Evolutionary conservation across 352 stramenopile genomes (phyloP).

Genomic region (Globisporangium megalacanthum): DNA sequence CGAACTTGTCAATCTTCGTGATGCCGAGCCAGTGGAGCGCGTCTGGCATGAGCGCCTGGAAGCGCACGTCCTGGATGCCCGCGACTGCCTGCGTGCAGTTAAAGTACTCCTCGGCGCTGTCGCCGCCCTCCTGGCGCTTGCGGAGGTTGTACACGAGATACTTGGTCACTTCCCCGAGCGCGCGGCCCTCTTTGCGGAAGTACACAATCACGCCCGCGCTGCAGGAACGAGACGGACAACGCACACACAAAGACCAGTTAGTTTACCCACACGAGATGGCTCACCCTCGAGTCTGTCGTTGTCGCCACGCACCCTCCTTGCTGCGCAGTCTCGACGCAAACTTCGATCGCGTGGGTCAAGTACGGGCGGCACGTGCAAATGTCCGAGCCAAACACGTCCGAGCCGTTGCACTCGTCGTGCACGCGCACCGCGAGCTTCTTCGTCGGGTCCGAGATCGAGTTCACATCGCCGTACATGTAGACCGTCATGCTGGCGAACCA

Average conservation of each 20-base stretch:
- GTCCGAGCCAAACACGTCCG: conserved; percentile 97
- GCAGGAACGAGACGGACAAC: background rate
- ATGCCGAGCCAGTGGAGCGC: conserved; percentile 98
- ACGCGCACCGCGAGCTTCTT: conserved; percentile 97
- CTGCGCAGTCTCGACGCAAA: conserved; percentile 97
- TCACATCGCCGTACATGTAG: conserved; percentile 98
- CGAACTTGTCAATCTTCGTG: conserved; percentile 91
- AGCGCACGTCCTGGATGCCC: conserved; percentile 96
- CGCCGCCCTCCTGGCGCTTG: conserved; percentile 97
- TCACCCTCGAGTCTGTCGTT: background rate
- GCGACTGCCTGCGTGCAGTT: conserved; percentile 98
- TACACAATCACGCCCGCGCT: conserved; percentile 97
- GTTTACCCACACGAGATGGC: background rate
- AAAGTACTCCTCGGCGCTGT: conserved; percentile 98
- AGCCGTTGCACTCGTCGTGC: conserved; percentile 99
- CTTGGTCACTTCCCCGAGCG: conserved; percentile 98
- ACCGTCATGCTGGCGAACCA: conserved; percentile 69
- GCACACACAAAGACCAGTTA: conserved; percentile 2
- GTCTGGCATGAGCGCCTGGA: conserved; percentile 99
- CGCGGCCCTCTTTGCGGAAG: conserved; percentile 98
- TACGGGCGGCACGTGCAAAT: conserved; percentile 99
- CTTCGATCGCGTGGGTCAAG: conserved; percentile 98
- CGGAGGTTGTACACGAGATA: conserved; percentile 99
- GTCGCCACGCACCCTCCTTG: conserved; percentile 80
- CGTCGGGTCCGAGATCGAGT: conserved; percentile 95